Conservation (phyloP, 768 basidiomycete species). For the Tephrocybe sp. region DNA sequence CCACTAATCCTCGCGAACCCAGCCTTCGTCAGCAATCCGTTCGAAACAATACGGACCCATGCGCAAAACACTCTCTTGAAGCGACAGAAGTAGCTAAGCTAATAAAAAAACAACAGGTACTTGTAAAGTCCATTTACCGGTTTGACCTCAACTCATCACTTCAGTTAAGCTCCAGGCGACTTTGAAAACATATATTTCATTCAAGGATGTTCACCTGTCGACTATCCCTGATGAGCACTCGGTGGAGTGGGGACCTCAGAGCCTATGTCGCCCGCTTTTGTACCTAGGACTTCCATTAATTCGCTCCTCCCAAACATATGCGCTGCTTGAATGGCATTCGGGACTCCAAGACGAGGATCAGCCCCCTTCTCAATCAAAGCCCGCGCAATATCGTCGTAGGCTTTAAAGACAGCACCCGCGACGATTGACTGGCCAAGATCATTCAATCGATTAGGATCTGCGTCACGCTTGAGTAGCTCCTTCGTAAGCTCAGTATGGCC, state of each 20-base stretch:
- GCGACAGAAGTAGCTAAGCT: constrained; percentile 28
- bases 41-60: constrained; percentile 77
- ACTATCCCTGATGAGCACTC: constrained; percentile 9
- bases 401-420: constrained; percentile 80
- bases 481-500: constrained; percentile 58
- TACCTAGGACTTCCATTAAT: constrained; percentile 56
- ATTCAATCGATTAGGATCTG: constrained; percentile 69
- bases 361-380: constrained; percentile 55
- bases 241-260: constrained; percentile 36
- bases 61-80: constrained; percentile 75
- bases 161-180: too few relatives aligned
- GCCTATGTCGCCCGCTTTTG: constrained; percentile 53
- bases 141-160: too few relatives aligned
- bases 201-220: neutral
- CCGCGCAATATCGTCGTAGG: constrained; percentile 61
- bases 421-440: constrained; percentile 73
- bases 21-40: constrained; percentile 67
- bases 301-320: constrained; percentile 65
- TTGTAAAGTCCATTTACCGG: too few relatives aligned
- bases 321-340: constrained; percentile 69
- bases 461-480: constrained; percentile 54
- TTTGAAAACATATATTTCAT: too few relatives aligned
- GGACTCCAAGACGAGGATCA: constrained; percentile 63
- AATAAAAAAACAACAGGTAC: too few relatives aligned
- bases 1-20: constrained; percentile 69